phyloP scores from a whole-genome alignment of 2,329 filamentous ascomycete genomes.

The Pseudogymnoascus sp. region DNA sequence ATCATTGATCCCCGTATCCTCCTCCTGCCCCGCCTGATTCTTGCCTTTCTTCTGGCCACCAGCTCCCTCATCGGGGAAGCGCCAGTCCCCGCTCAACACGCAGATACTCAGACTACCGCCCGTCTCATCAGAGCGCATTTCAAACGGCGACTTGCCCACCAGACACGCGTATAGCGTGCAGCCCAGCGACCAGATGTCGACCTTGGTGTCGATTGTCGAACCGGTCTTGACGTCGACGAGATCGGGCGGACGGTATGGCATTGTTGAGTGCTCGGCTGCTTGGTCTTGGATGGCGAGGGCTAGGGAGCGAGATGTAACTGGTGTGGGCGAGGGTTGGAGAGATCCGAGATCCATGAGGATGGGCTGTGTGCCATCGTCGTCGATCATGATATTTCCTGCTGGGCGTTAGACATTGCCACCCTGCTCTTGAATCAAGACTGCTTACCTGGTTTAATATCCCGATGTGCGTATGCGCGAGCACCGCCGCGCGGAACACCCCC shows the following conservation, averaged over 20 bases:
- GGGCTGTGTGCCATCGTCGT: constrained; percentile 77
- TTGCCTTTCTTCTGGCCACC: constrained; percentile 39
- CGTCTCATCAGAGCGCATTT: constrained; percentile 91
- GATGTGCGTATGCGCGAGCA: constrained; percentile 78
- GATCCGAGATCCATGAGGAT: constrained; percentile 98
- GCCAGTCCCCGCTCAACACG: constrained; percentile 89
- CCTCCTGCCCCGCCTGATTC: constrained; percentile 27
- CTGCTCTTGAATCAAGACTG: constrained; percentile 2
- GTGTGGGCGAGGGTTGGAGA: constrained; percentile 76
- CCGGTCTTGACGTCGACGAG: constrained; percentile 97
- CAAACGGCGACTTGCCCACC: constrained; percentile 94
- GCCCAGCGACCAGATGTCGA: constrained; percentile 95
- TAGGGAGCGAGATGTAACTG: constrained; percentile 82
- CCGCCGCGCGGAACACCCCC: constrained; percentile 63
- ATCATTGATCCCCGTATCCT: constrained; percentile 59
- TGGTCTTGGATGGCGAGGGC: constrained; percentile 90
- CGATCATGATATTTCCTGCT: constrained; percentile 92
- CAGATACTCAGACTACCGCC: constrained; percentile 90
- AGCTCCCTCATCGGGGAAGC: constrained; percentile 82
- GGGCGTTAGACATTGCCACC: constrained; percentile 13
- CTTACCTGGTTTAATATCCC: constrained; percentile 93
- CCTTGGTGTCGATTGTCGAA: constrained; percentile 85
- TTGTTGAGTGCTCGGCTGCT: constrained; percentile 93
- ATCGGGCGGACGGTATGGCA: constrained; percentile 96
- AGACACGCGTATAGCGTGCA: constrained; percentile 97